These are phyloP conservation scores for Pleurotus ostreatus DNA, from an alignment of 768 basidiomycete species.

Conservation along the genomic window DNA sequence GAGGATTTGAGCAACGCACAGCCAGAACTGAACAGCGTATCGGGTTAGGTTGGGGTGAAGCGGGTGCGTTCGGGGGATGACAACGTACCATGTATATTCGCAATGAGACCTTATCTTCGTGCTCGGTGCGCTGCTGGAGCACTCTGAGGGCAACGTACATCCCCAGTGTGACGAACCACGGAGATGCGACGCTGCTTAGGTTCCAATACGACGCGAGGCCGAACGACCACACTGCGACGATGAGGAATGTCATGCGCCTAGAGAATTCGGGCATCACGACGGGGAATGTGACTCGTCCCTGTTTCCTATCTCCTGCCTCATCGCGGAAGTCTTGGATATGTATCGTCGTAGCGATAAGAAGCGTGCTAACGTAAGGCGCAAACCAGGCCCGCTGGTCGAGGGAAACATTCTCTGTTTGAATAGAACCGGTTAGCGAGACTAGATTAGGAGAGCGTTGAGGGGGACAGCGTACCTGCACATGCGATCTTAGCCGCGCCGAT, in stretches of 20 bases:
- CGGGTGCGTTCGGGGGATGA: not conserved
- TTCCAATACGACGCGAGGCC: conserved; percentile 7
- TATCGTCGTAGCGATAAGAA: conserved; percentile 11
- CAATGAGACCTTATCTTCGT: conserved; percentile 7
- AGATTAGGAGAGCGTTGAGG: not conserved
- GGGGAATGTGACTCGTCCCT: conserved; percentile 12
- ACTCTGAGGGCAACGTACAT: conserved; percentile 7
- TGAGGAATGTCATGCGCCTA: conserved; percentile 1
- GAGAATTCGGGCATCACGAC: conserved; percentile 9
- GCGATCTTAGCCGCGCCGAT: conserved; percentile 9
- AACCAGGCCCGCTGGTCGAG: conserved; percentile 2
- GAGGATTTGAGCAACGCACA: conserved; percentile 5
- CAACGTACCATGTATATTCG: conserved; percentile 5
- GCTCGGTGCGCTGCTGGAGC: not conserved
- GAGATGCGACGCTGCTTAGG: not conserved
- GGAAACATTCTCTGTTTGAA: not conserved
- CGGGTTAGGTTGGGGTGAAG: not conserved
- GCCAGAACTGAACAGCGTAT: not conserved
- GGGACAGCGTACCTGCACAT: conserved; percentile 1
- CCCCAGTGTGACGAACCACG: conserved; percentile 5
- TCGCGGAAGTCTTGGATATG: conserved; percentile 12
- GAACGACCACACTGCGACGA: conserved; percentile 7
- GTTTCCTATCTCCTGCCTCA: conserved; percentile 9
- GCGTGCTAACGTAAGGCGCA: conserved; percentile 5
- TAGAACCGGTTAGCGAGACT: not conserved